Evolutionary conservation across 441 rosid genomes (phyloP).

Genomic region (Eutrema salsugineum): DNA sequence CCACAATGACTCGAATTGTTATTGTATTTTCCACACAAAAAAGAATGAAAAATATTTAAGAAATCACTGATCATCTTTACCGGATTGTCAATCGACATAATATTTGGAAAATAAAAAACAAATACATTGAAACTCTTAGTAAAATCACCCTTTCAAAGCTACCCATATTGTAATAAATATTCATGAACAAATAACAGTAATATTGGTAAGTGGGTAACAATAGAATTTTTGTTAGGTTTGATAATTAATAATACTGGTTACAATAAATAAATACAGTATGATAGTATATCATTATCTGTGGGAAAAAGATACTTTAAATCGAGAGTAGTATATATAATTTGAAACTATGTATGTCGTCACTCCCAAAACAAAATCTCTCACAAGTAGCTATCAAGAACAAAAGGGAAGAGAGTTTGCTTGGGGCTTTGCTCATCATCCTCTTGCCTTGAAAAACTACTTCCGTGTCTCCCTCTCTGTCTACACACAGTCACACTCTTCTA

Average conservation of each 20-base stretch:
- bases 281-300: no score
- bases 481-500: conserved; percentile 34
- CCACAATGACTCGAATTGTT: no score
- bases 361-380: conserved; percentile 30
- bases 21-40: neutral
- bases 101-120: no score
- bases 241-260: neutral
- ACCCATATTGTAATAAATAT: neutral
- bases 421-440: conserved; percentile 28
- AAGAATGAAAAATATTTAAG: no score
- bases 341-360: conserved; percentile 10
- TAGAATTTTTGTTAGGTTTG: neutral
- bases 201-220: neutral
- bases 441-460: conserved; percentile 36
- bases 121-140: no score
- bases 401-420: neutral
- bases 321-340: neutral
- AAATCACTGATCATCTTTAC: no score
- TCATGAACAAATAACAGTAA: neutral
- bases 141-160: neutral
- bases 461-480: conserved; percentile 42
- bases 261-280: neutral
- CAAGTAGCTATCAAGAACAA: conserved; percentile 32
- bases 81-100: no score
- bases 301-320: neutral